These are phyloP conservation scores for Periconia sp. DNA, from an alignment of 2,329 filamentous ascomycete genomes.

Conservation along the genomic window DNA sequence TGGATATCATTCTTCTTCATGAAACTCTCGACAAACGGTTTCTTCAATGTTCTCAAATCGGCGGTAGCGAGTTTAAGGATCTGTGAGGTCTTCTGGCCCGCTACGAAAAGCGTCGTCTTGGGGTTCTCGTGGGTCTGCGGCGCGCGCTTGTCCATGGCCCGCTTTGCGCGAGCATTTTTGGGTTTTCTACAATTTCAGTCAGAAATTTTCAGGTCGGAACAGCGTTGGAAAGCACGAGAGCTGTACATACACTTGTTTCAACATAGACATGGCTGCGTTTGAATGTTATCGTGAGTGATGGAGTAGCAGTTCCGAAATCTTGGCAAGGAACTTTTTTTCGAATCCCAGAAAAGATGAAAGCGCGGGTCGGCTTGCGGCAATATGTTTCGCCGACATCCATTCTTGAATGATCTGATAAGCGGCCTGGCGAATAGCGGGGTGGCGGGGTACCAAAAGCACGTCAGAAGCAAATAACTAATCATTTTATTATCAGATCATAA, in stretches of 20 bases:
- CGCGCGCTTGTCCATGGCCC: slow-evolving; percentile 89
- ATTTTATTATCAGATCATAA: slow-evolving; percentile 24
- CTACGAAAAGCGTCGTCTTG: slow-evolving; percentile 86
- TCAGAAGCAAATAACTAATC: slow-evolving; percentile 20
- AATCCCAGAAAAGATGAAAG: neutral
- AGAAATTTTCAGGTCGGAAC: neutral
- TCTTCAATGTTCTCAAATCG: slow-evolving; percentile 82
- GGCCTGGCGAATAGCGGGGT: slow-evolving; percentile 14
- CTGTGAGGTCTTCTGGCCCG: slow-evolving; percentile 82
- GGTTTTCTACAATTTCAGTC: slow-evolving; percentile 56
- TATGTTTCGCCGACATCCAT: slow-evolving; percentile 8
- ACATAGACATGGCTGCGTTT: slow-evolving; percentile 31
- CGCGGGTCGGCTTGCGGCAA: slow-evolving; percentile 12
- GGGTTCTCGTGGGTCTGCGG: slow-evolving; percentile 88
- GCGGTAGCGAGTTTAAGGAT: slow-evolving; percentile 79
- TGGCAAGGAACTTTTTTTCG: slow-evolving; percentile 24
- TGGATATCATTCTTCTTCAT: slow-evolving; percentile 96
- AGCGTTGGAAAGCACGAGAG: rapidly evolving
- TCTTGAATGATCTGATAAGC: slow-evolving; percentile 16
- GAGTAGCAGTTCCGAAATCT: slow-evolving; percentile 18
- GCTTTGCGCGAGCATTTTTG: slow-evolving; percentile 86
- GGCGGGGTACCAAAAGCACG: slow-evolving; percentile 21
- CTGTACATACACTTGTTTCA: slow-evolving; percentile 32
- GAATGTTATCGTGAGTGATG: too few species aligned
- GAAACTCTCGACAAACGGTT: slow-evolving; percentile 84